These are phyloP conservation scores for Puccinia hordei DNA, from an alignment of 1,284 basidiomycete genomes.

Conservation along the genomic window DNA sequence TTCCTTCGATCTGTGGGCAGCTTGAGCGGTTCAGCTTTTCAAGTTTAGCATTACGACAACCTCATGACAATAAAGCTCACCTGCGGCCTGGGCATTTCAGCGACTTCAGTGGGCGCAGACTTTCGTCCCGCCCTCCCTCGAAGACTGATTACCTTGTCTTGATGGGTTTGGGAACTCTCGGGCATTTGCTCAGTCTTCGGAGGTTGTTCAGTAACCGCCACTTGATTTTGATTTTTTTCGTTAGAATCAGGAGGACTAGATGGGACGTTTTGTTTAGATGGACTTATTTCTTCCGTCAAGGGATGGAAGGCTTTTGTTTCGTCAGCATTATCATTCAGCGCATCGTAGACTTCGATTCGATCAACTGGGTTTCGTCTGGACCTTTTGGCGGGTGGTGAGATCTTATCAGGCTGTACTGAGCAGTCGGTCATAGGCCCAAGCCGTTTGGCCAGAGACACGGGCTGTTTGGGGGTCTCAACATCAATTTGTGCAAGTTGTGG, in stretches of 20 bases:
- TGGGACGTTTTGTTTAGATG: background rate
- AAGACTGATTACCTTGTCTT: constrained; percentile 46
- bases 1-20: constrained; percentile 4
- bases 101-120: background rate
- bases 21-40: background rate
- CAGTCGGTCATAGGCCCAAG: constrained; percentile 39
- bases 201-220: background rate
- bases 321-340: background rate
- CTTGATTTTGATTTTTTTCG: background rate
- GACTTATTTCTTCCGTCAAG: background rate
- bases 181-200: background rate
- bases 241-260: constrained; percentile 22
- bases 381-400: constrained; percentile 33
- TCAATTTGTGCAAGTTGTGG: background rate
- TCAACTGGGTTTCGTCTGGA: constrained; percentile 28
- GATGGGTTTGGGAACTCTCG: background rate
- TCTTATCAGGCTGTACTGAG: background rate
- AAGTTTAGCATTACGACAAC: background rate
- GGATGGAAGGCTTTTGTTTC: background rate
- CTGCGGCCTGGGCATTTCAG: background rate
- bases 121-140: constrained; percentile 39
- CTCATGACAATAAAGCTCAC: background rate
- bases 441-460: constrained; percentile 29
- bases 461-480: background rate
- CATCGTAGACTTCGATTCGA: background rate